Conservation (phyloP, 2,329 filamentous ascomycete genomes). For the Trichophyton schoenleinii region DNA sequence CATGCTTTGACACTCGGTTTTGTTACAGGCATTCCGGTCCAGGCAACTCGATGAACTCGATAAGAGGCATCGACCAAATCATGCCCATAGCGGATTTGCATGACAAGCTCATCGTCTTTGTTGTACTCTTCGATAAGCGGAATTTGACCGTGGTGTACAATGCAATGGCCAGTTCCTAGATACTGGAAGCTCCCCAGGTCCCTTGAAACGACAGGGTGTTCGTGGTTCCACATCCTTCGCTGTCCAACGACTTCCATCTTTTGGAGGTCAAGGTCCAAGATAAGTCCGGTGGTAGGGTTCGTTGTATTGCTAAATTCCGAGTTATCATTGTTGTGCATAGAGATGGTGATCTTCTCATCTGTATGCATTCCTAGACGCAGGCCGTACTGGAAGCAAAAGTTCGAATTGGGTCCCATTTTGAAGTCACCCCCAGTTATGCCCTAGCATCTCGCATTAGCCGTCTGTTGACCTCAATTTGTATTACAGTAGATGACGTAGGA, state of each 20-base stretch:
- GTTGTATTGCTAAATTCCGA: conserved; percentile 1
- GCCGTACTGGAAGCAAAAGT: conserved; percentile 12
- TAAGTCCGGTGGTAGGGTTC: conserved; percentile 7
- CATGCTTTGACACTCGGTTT: conserved; percentile 9
- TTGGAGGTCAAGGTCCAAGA: conserved; percentile 8
- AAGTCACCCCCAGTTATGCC: conserved; percentile 13
- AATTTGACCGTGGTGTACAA: conserved; percentile 9
- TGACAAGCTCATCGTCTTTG: conserved; percentile 5
- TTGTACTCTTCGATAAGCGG: conserved; percentile 11
- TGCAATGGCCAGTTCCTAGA: conserved; percentile 3
- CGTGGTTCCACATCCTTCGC: conserved; percentile 5
- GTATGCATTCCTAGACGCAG: not conserved
- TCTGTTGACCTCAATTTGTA: not conserved
- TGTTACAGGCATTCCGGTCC: conserved; percentile 5
- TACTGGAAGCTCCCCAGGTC: conserved; percentile 9
- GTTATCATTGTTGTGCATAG: conserved; percentile 8
- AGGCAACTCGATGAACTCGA: conserved; percentile 2
- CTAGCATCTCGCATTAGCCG: not conserved
- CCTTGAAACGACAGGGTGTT: not conserved
- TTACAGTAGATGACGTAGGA: not conserved
- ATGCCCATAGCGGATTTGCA: conserved; percentile 6
- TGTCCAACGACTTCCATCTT: conserved; percentile 2
- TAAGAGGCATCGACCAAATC: conserved; percentile 3
- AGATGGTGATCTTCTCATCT: conserved; percentile 1
- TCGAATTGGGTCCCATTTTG: conserved; percentile 6